Evolutionary conservation across 345 rosid species (phyloP).

Genomic region (Bruguiera gymnorhiza): DNA sequence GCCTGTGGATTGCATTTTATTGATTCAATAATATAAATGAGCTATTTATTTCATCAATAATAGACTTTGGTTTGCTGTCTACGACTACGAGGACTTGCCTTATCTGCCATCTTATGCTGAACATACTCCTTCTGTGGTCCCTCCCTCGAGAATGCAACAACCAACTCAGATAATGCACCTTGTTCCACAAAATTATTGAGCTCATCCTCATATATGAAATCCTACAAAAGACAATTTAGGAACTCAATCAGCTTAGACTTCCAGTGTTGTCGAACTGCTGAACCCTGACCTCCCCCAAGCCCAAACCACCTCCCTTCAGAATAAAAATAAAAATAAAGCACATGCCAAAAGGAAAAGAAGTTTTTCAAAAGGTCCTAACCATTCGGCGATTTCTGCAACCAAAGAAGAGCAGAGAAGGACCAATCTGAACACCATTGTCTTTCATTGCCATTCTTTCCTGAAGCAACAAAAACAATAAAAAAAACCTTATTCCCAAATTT

Average conservation of each 20-base stretch:
- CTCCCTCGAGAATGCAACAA: constrained; percentile 35
- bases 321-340: not conserved
- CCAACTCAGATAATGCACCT: constrained; percentile 28
- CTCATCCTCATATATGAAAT: constrained; percentile 36
- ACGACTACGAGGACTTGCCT: constrained; percentile 4
- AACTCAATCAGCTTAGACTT: not conserved
- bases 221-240: constrained; percentile 7
- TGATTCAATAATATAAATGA: not conserved
- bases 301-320: not conserved
- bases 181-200: constrained; percentile 25
- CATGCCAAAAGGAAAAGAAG: not conserved
- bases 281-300: no score
- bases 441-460: constrained; percentile 33
- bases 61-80: not conserved
- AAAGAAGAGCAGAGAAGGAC: constrained; percentile 26
- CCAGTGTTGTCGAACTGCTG: no score
- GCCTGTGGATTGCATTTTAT: constrained; percentile 19
- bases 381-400: constrained; percentile 33
- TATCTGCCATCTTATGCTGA: constrained; percentile 31
- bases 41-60: not conserved
- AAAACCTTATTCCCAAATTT: no score
- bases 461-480: not conserved
- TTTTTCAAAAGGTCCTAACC: constrained; percentile 14
- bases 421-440: constrained; percentile 26
- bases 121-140: constrained; percentile 33